Evolutionary conservation across 2,329 filamentous ascomycete species (phyloP), one percentile per base, ranked within the genome.

Genomic region (Fusarium longipes): DNA sequence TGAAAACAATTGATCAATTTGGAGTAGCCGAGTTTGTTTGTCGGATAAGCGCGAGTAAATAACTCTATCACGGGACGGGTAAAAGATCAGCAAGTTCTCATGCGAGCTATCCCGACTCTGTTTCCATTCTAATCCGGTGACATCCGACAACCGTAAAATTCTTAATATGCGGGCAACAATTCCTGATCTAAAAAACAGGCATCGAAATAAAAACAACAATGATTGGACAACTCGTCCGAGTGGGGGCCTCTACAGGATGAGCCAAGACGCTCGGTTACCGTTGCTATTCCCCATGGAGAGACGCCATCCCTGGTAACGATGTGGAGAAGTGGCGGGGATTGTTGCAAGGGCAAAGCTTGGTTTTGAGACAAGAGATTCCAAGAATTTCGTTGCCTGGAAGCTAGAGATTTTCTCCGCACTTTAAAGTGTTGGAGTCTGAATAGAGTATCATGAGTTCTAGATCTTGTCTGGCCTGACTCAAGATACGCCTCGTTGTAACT

Each of bases 151-250:
- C 45, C 45, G 32, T 38, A 49, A 35, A 49, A 6, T 20, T 36
- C 22, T 24, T 44, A 36, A 29, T 20, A 50, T 32, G n/a, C 25
- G 45, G 35, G 39, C 44, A 18, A 3, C 25, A 51, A 63, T 64
- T 58, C 33, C 51, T 64, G 60, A 64, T 49, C 60, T 47, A 50
- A 57, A 8, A 39, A 63, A 27, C 60, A 63, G 60, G 60, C 60
- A 63, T 51, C 45, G 33, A 58, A 64, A 63, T 63, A 63, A 63
- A 63, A n/a, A 33, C 18, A 6, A 2, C 3, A 9, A 6, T 42
- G 29, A 63, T 63, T 63, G 60, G 60, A n/a, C 15, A 17, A 8
- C 3, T 8, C 1, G 2, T 4, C 4, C 9, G n/a, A 20, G 56
- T 53, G 48, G 56, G 25, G 35, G 22, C 10, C n/a, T 8, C 8